A percentile compares a stretch with the other conserved stretches of the same genome.
Evolutionary conservation across 306 rosid genomes (phyloP).

Genomic region (Alnus rubra): DNA sequence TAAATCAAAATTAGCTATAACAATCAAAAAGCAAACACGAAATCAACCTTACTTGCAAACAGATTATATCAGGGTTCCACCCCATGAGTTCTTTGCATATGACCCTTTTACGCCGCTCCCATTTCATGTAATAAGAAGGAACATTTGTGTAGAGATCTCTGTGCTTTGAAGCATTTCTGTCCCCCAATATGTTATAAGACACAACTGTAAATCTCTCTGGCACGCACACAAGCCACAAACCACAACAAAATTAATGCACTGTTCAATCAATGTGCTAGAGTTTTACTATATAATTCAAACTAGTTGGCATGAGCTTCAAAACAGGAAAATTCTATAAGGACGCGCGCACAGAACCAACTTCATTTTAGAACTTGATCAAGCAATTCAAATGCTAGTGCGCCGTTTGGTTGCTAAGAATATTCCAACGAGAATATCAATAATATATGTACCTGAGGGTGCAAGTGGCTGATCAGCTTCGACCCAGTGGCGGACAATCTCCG

Average conservation of each 20-base stretch:
- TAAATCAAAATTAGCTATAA: not conserved
- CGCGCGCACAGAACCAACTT: too few species aligned
- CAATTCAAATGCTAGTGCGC: not conserved
- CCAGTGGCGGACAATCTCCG: conserved; percentile 62
- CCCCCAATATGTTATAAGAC: conserved; percentile 74
- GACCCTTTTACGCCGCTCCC: conserved; percentile 62
- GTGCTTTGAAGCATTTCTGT: conserved; percentile 67
- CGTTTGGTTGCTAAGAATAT: not conserved
- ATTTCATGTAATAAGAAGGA: conserved; percentile 59
- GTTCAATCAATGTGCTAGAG: not conserved
- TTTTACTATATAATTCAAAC: not conserved
- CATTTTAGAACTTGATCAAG: not conserved
- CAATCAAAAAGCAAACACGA: not conserved
- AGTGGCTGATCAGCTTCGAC: conserved; percentile 51
- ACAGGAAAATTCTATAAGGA: not conserved
- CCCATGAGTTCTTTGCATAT: conserved; percentile 63
- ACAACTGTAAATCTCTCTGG: conserved; percentile 71
- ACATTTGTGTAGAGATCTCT: conserved; percentile 60
- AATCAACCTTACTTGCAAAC: conserved; percentile 61
- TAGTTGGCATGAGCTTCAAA: not conserved
- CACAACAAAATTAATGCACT: not conserved
- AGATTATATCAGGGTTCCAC: conserved; percentile 70
- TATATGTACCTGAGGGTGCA: conserved; percentile 44
- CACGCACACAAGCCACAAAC: conserved; percentile 15
- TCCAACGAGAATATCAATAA: not conserved